Base-by-base conservation (phyloP, 23 red algal species). In the Gracilaria gracilis region DNA sequence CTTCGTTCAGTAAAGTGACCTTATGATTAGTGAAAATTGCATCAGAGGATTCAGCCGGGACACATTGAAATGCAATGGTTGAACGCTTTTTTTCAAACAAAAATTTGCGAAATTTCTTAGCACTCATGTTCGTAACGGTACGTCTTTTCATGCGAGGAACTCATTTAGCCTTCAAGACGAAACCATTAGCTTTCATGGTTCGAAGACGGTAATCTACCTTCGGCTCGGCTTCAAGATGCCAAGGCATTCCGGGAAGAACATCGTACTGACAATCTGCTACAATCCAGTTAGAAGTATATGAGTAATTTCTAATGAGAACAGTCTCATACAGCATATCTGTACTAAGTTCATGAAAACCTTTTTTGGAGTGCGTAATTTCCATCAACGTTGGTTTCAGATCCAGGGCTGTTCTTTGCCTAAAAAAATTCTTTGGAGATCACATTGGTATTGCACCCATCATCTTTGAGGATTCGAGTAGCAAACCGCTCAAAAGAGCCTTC, bases 381-480 rank as follows among this genome's bases (percentile, higher is more conserved):
- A 24, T 59, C 7, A 59, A 20, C 7, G 55, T 59, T 2, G 55
- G 55, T 4, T 59, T 2, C 16, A 59, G 19, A n/a, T 59, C 7
- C 16, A 59, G 55, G 16, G 7, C 5, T 2, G 5, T 2, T 12
- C 7, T 59, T 4, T 59, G 16, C 2, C 55, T 4, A 24, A 11
- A 4, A 2, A 24, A 59, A 59, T 4, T 11, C 11, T 46, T 11
- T 4, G 11, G 42, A 59, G n/a, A 86, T 3, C 1, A 86, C 58
- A 86, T 86, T 86, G 5, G 83, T 51, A n/a, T 37, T 86, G 6
- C 83, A 86, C 9, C 83, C 83, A 51, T 86, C 83, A 55, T 86
- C 83, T 38, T 83, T 83, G 13, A 83, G 17, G 19, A 83, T 61
- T 23, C 4, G 2, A 5, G 24, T 21, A 5, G 69, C 8, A 19